These are phyloP conservation scores for Ganoderma resinaceum DNA, from an alignment of 1,284 basidiomycete genomes.

Conservation along the genomic window DNA sequence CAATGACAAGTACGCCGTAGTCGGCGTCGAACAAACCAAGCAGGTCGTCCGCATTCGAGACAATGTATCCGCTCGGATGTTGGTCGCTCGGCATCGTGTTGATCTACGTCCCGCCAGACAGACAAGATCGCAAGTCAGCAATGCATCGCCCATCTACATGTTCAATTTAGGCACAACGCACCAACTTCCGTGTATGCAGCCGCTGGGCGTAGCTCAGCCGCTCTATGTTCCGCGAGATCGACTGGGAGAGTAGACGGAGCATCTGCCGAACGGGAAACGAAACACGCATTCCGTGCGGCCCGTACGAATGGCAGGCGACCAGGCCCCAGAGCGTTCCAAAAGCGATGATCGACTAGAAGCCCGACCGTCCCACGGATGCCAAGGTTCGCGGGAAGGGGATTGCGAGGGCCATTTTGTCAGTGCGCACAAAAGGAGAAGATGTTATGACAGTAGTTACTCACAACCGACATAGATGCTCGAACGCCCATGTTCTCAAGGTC, in stretches of 20 bases:
- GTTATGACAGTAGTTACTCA: constrained; percentile 43
- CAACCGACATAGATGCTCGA: constrained; percentile 85
- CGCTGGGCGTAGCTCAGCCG: constrained; percentile 83
- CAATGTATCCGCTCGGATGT: constrained; percentile 85
- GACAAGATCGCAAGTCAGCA: constrained; percentile 21
- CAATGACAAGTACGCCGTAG: constrained; percentile 85
- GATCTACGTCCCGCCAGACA: constrained; percentile 54
- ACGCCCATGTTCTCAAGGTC: constrained; percentile 86
- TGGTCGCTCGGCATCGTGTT: constrained; percentile 78
- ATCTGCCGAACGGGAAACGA: constrained; percentile 88
- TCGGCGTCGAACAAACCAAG: constrained; percentile 87
- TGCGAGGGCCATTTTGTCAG: not conserved
- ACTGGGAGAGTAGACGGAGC: constrained; percentile 82
- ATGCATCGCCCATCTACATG: not conserved
- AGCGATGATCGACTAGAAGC: constrained; percentile 76
- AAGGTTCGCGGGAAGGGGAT: not conserved
- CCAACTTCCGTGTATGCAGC: constrained; percentile 81
- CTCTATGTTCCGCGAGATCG: constrained; percentile 87
- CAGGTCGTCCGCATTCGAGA: constrained; percentile 87
- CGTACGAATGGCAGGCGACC: constrained; percentile 87
- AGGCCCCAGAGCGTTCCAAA: constrained; percentile 89
- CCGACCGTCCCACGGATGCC: not conserved
- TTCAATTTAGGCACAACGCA: constrained; percentile 19
- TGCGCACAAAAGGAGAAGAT: not conserved
- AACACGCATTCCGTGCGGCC: constrained; percentile 80